A percentile compares a stretch with the other conserved stretches of the same genome.
phyloP scores from a whole-genome alignment of 2,329 filamentous ascomycete genomes.

The Exophiala alcalophila region DNA sequence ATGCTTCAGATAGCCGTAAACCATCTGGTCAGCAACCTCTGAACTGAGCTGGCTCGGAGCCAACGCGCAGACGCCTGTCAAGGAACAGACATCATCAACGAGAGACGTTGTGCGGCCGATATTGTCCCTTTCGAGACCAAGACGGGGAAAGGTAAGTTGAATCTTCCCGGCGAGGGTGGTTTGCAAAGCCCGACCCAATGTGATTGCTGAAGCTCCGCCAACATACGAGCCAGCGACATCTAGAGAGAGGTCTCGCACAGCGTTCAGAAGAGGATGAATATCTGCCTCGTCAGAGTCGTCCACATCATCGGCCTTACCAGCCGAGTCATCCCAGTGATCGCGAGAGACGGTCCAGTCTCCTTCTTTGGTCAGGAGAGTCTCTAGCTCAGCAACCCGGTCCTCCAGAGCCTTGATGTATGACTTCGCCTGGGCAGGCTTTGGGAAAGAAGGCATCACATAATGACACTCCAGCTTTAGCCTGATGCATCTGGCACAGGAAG shows the following conservation, averaged over 20 bases:
- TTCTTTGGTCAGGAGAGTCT: slow-evolving; percentile 1
- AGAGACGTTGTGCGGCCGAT: too few relatives aligned
- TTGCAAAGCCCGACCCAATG: too few relatives aligned
- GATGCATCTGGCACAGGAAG: not conserved
- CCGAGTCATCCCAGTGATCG: slow-evolving; percentile 6
- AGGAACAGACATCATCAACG: too few relatives aligned
- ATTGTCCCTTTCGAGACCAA: not conserved
- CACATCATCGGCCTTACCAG: too few relatives aligned
- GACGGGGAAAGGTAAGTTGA: too few relatives aligned
- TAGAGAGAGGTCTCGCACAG: too few relatives aligned
- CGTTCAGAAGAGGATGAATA: too few relatives aligned
- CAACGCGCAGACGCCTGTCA: too few relatives aligned
- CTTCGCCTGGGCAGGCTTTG: not conserved
- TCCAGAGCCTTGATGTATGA: slow-evolving; percentile 8
- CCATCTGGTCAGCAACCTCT: slow-evolving; percentile 1
- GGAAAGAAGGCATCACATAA: slow-evolving; percentile 3
- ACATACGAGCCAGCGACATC: not conserved
- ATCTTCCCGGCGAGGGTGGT: too few relatives aligned
- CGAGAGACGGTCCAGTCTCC: not conserved
- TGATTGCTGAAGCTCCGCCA: too few relatives aligned
- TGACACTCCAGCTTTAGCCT: slow-evolving; percentile 1
- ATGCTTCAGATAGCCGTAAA: slow-evolving; percentile 6
- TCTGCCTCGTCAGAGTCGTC: too few relatives aligned
- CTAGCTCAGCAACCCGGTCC: slow-evolving; percentile 4
- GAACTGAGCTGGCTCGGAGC: not conserved